Base-by-base conservation (phyloP, 805 yeast species). In the Candida pseudofarinosa region DNA sequence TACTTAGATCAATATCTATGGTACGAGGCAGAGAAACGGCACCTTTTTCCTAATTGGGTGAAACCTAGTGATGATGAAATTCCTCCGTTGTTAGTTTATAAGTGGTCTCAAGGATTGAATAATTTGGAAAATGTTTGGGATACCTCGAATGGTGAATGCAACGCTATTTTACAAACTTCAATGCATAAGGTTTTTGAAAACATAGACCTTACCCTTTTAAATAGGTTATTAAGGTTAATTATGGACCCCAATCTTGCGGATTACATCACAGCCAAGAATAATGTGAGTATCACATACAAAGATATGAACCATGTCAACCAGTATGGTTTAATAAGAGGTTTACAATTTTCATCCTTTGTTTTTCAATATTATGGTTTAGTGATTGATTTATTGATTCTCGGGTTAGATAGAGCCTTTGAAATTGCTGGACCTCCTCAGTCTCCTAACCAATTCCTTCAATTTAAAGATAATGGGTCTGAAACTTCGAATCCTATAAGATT, bases 281-380 rank as follows among this genome's bases (percentile, higher is more conserved):
- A 93, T 55, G 80, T 90, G 16, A 76, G 80, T 17, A 55, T 93
- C 16, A 74, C 88, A 1, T 95, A 83, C 63, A 93, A 93, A 60
- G 99, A 93, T 58, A 93, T 93, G 99, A 85, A 81, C 47, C 96
- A 89, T 60, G 82, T 87, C 15, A 91, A 93, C 63, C 88, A 85
- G 53, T 81, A 81, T 57, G 99, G 99, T 16, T 62, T 93, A 44
- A 65, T 93, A 14, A 76, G 95, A 38, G 99, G 99, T 5, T 66
- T 93, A 14, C 96, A 88, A 55, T 93, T 90, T 60, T 79, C 97
- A 0, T 81, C 97, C 0, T 93, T 91, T 62, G 80, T 93, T 3
- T 81, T 77, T 55, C 99, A 93, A 60, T 90, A 81, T 62, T 93
- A 93, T 62, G 97, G 97, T 3, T 67, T 93, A 38, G 81, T 85